phyloP scores from a whole-genome alignment of 106 monocot genomes.

The Platanthera guangdongensis region DNA sequence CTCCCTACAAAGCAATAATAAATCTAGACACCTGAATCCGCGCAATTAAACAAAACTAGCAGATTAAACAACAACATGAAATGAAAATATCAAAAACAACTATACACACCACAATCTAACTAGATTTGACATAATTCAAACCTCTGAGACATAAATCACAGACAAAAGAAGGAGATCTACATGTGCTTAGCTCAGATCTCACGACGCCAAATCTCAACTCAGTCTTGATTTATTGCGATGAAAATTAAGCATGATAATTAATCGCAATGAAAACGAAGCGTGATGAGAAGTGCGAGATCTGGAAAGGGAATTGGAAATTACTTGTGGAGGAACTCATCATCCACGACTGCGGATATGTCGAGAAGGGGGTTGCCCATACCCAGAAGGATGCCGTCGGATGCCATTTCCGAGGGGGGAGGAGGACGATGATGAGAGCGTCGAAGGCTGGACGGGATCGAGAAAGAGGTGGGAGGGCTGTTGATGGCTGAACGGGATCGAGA shows the following conservation, averaged over 20 bases:
- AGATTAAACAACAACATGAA: no score
- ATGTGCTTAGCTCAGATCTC: not conserved
- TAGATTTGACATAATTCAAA: not conserved
- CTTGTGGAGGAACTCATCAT: conserved; percentile 76
- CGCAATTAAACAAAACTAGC: no score
- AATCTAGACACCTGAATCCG: no score
- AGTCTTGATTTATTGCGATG: no score
- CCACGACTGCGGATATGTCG: conserved; percentile 83
- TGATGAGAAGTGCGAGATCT: not conserved
- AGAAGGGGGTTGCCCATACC: conserved; percentile 94
- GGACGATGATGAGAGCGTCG: not conserved
- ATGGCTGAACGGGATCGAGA: no score
- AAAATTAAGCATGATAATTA: no score
- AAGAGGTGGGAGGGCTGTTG: no score
- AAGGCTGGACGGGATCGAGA: no score
- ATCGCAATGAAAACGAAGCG: no score
- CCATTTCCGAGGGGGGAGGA: conserved; percentile 28
- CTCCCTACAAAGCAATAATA: no score
- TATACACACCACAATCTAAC: not conserved
- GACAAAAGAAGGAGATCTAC: not conserved
- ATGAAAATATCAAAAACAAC: no score
- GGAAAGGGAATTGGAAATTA: conserved; percentile 17
- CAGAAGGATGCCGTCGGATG: conserved; percentile 56
- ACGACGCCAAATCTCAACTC: no score
- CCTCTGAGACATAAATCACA: not conserved